Percentiles rank a stretch among this genome's conserved stretches.
phyloP scores from a whole-genome alignment of 257 asterid genomes.

The Jacaranda mimosifolia region DNA sequence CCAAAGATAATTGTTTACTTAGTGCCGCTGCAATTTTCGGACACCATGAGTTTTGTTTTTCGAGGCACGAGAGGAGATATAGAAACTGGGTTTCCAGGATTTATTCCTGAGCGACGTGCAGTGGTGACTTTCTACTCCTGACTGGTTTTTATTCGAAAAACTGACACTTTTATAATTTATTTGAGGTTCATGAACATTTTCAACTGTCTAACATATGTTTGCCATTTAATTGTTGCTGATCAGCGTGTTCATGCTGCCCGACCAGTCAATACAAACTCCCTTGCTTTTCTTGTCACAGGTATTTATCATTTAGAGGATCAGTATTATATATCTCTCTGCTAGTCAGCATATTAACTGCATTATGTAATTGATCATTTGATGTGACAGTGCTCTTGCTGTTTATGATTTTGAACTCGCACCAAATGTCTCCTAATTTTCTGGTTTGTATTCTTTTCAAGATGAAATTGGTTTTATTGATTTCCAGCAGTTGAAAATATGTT shows the following conservation, averaged over 20 bases:
- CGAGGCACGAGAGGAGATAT: constrained; percentile 94
- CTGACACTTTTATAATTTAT: constrained; percentile 13
- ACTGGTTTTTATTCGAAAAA: constrained; percentile 2
- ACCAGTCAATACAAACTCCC: constrained; percentile 91
- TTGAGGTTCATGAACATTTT: not conserved
- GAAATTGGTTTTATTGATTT: constrained; percentile 3
- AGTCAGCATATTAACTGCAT: constrained; percentile 32
- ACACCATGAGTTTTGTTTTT: constrained; percentile 93
- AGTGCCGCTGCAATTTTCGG: constrained; percentile 34
- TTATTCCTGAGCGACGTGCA: constrained; percentile 90
- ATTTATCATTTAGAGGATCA: constrained; percentile 29
- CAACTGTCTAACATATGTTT: constrained; percentile 31
- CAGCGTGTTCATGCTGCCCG: constrained; percentile 94
- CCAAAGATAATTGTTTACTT: constrained; percentile 9
- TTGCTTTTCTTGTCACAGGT: constrained; percentile 98
- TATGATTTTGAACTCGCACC: constrained; percentile 98
- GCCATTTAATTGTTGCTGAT: constrained; percentile 32
- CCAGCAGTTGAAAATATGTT: constrained; percentile 26
- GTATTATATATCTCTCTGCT: constrained; percentile 16
- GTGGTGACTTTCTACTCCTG: constrained; percentile 60
- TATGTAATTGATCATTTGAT: constrained; percentile 39
- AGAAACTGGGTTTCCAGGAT: constrained; percentile 90
- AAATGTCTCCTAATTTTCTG: constrained; percentile 97
- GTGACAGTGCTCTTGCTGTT: constrained; percentile 90
- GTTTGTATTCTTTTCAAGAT: constrained; percentile 56